Conservation (phyloP, 352 stramenopile genomes). For the Pythium aristosporum region DNA sequence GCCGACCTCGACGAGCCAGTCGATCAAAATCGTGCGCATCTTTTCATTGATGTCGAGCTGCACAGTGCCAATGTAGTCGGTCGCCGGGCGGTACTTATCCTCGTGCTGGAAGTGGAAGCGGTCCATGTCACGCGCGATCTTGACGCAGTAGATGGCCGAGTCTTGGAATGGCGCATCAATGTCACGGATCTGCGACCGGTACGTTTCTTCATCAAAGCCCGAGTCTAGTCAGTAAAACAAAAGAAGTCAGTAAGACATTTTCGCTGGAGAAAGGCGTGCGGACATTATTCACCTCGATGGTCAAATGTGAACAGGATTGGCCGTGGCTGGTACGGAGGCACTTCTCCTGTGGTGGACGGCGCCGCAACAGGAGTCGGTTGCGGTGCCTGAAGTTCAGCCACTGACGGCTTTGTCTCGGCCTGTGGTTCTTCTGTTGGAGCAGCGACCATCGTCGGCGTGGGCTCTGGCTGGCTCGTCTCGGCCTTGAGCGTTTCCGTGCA, state of each 20-base stretch:
- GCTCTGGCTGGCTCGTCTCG: slow-evolving; percentile 14
- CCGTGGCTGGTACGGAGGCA: slow-evolving; percentile 40
- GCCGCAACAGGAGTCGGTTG: neutral
- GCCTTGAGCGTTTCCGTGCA: slow-evolving; percentile 22
- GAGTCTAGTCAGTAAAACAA: slow-evolving; percentile 32
- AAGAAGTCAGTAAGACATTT: neutral
- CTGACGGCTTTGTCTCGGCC: neutral
- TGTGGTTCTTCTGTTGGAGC: neutral
- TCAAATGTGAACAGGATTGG: slow-evolving; percentile 58
- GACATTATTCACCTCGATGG: slow-evolving; percentile 31
- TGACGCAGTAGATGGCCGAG: slow-evolving; percentile 35
- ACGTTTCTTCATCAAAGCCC: slow-evolving; percentile 69
- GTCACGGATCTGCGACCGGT: slow-evolving; percentile 47
- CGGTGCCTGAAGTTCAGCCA: neutral
- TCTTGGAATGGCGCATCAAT: slow-evolving; percentile 44
- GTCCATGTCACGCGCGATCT: slow-evolving; percentile 65
- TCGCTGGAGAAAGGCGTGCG: too few relatives aligned
- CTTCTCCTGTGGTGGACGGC: neutral
- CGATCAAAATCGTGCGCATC: slow-evolving; percentile 99
- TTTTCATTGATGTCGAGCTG: slow-evolving; percentile 99
- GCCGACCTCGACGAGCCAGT: slow-evolving; percentile 97
- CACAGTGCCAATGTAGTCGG: slow-evolving; percentile 64
- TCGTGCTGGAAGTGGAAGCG: slow-evolving; percentile 69
- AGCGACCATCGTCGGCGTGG: slow-evolving; percentile 1
- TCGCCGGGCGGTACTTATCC: slow-evolving; percentile 62